Evolutionary conservation across 116 monocot species (phyloP), one percentile per base, ranked within the genome.

Genomic region (Thalassia testudinum): DNA sequence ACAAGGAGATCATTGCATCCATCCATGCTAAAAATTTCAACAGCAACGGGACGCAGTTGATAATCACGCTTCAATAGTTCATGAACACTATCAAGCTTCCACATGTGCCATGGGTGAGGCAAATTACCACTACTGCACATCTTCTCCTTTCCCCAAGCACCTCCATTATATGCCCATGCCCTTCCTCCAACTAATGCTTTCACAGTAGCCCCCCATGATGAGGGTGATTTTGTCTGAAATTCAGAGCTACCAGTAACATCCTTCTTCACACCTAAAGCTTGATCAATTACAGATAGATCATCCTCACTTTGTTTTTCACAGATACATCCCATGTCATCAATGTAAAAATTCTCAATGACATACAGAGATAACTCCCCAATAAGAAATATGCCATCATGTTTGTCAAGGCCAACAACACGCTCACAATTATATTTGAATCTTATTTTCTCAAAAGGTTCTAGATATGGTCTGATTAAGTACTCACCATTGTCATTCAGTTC

Each of bases 11-110:
- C 99, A 60, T 90, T 99, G 50, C 77, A 85, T 29, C 99, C 99
- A 80, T 99, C 99, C 82, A 83, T 99, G 79, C 99, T 99, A 58
- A 99, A 99, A 61, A 99, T 83, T 60, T 99, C 99, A 60, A 99
- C 68, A 57, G 99, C 99, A 58, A 99, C 99, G 61, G 99, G 99
- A 12, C 99, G 78, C 7, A 99, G 65, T 68, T 99, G 99, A 47
- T 99, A 99, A 67, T 99, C 99, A 60, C 99, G 90, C 69, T 83
- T 99, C 67, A 99, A 62, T 42, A 99, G 79, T 57, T 99, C 99
- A 78, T 99, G 80, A 43, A 99, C 77, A 71, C 72, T 90, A 73
- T 99, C 80, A 66, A 99, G 78, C 69, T 99, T 99, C 99, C 99
- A 99, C 99, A 99, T 99, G 66, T 86, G 90, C 99, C 99, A 99